phyloP scores from a whole-genome alignment of 805 yeast species.

The Ogataea paradorogensis region DNA sequence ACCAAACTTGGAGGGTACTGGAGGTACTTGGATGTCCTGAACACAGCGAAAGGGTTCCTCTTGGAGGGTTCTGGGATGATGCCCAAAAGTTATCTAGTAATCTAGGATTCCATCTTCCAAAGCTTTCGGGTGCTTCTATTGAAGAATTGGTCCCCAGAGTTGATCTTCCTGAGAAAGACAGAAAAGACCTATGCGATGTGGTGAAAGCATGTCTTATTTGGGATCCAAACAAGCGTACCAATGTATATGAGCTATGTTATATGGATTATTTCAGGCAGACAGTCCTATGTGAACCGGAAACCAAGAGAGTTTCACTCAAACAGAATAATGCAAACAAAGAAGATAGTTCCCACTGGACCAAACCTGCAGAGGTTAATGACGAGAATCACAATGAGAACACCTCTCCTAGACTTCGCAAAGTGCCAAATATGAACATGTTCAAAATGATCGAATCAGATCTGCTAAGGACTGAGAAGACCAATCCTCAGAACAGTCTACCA shows the following conservation, averaged over 20 bases:
- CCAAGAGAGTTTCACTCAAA: conserved; percentile 1
- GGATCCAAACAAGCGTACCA: conserved; percentile 71
- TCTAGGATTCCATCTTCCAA: conserved; percentile 58
- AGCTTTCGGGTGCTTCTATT: conserved; percentile 47
- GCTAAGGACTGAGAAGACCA: conserved; percentile 9
- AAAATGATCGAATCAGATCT: conserved; percentile 10
- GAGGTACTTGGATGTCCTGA: conserved; percentile 73
- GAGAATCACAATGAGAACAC: conserved; percentile 16
- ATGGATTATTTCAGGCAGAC: conserved; percentile 57
- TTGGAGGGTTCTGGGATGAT: conserved; percentile 76
- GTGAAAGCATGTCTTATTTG: conserved; percentile 59
- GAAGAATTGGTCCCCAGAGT: conserved; percentile 44
- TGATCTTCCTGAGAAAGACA: conserved; percentile 36
- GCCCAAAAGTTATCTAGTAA: conserved; percentile 50
- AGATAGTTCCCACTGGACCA: conserved; percentile 3
- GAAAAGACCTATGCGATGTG: conserved; percentile 39
- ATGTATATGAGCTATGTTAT: conserved; percentile 44
- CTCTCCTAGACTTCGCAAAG: conserved; percentile 19
- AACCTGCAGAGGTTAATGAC: conserved; percentile 13
- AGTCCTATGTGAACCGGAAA: conserved; percentile 17
- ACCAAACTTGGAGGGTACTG: conserved; percentile 70
- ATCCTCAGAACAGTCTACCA: conserved; percentile 5
- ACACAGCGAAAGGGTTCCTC: conserved; percentile 34
- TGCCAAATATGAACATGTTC: conserved; percentile 19
- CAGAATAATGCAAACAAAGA: conserved; percentile 1